Percentiles rank a stretch among this genome's conserved stretches.
phyloP scores from a whole-genome alignment of 192 early-diverging fungal species.

The Mortierella antarctica region DNA sequence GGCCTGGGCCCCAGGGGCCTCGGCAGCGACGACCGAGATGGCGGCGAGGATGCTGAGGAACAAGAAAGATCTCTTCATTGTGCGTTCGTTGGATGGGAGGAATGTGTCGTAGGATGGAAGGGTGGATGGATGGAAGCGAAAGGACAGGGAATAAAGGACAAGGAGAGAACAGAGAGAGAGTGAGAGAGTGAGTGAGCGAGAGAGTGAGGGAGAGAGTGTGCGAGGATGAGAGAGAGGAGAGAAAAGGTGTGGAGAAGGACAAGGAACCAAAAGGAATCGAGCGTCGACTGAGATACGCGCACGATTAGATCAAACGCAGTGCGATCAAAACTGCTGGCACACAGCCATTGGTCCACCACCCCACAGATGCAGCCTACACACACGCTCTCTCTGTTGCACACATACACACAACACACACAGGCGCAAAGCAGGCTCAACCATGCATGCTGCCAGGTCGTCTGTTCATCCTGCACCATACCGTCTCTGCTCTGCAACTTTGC shows the following conservation, averaged over 20 bases:
- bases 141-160: slow-evolving; percentile 2
- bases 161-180: not conserved
- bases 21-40: slow-evolving; percentile 49
- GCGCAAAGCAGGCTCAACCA: too few relatives aligned
- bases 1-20: slow-evolving; percentile 42
- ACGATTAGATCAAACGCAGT: not conserved
- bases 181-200: not conserved
- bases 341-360: slow-evolving; percentile 10
- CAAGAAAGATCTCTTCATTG: slow-evolving; percentile 45
- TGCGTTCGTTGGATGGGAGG: not conserved
- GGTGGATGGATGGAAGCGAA: not conserved
- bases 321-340: slow-evolving; percentile 4
- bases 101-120: not conserved
- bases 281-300: not conserved
- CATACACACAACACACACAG: too few relatives aligned
- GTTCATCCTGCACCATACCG: too few relatives aligned
- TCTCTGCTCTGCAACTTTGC: too few relatives aligned
- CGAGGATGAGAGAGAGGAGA: not conserved
- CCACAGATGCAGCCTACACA: not conserved
- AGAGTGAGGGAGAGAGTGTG: not conserved
- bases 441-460: too few relatives aligned
- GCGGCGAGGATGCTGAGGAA: slow-evolving; percentile 50
- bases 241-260: not conserved
- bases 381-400: too few relatives aligned
- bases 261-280: not conserved